Evolutionary conservation across 164 flowering plant genomes (phyloP).

Genomic region (Annona cherimola): DNA sequence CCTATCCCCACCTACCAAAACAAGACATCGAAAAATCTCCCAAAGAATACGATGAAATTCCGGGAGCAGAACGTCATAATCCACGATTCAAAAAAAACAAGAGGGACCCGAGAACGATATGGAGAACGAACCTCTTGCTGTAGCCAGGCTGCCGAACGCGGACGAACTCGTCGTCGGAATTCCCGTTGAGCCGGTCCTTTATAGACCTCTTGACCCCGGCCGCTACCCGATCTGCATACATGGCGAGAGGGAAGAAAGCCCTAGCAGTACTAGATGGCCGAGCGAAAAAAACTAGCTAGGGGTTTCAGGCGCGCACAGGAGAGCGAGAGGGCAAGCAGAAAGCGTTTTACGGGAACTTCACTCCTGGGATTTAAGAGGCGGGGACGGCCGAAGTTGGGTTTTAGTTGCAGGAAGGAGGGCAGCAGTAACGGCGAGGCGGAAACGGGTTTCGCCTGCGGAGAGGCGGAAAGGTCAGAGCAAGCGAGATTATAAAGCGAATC

Average conservation of each 20-base stretch:
- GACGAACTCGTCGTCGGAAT: conserved; percentile 9
- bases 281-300: background rate
- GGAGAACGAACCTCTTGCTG: conserved; percentile 17
- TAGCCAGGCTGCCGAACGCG: conserved; percentile 6
- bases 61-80: background rate
- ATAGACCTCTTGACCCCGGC: conserved; percentile 26
- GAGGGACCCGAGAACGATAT: background rate
- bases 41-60: background rate
- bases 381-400: too few relatives aligned
- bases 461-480: too few relatives aligned
- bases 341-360: too few relatives aligned
- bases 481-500: too few relatives aligned
- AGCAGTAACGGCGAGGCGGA: too few relatives aligned
- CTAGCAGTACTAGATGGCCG: background rate
- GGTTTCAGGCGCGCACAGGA: background rate
- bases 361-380: too few relatives aligned
- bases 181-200: conserved; percentile 27
- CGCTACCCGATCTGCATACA: conserved; percentile 29
- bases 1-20: background rate
- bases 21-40: background rate
- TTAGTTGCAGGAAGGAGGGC: too few relatives aligned
- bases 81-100: background rate
- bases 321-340: too few relatives aligned
- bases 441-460: too few relatives aligned
- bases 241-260: conserved; percentile 1